Evolutionary conservation across 176 grass and related monocot genomes (phyloP).

Genomic region (Areca catechu): DNA sequence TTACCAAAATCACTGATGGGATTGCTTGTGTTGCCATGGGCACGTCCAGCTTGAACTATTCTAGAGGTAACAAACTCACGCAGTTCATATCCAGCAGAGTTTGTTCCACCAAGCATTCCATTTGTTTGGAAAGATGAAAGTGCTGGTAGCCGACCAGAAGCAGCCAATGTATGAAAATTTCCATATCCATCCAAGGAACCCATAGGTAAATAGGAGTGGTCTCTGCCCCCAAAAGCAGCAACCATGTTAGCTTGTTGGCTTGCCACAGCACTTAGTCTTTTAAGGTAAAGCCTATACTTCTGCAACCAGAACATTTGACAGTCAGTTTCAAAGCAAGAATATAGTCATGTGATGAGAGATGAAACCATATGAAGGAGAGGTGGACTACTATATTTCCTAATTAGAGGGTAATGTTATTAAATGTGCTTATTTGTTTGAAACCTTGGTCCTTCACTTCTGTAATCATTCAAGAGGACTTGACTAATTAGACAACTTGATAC

Average conservation of each 20-base stretch:
- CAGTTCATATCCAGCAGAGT: conserved; percentile 27
- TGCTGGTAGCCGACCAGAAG: conserved; percentile 32
- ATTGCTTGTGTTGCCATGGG: conserved; percentile 24
- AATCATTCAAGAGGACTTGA: too few relatives aligned
- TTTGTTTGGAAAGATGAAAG: conserved; percentile 50
- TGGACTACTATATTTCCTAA: too few relatives aligned
- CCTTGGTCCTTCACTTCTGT: too few relatives aligned
- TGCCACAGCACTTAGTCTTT: conserved; percentile 68
- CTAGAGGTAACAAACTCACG: conserved; percentile 40
- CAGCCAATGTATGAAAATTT: conserved; percentile 46
- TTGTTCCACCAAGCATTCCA: conserved; percentile 49
- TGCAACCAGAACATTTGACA: conserved; percentile 26
- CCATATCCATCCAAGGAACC: conserved; percentile 65
- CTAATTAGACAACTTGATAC: too few relatives aligned
- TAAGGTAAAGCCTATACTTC: conserved; percentile 97
- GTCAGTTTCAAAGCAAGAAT: not conserved
- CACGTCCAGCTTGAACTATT: conserved; percentile 24
- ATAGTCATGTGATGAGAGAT: too few relatives aligned
- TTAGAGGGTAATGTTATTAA: too few relatives aligned
- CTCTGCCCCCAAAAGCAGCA: conserved; percentile 74
- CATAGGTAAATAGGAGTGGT: conserved; percentile 60
- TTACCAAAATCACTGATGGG: conserved; percentile 39
- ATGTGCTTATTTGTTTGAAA: too few relatives aligned
- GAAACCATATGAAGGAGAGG: too few relatives aligned
- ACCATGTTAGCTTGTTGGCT: conserved; percentile 75